A percentile compares a stretch with the other conserved stretches of the same genome.
Conservation (phyloP, 192 early-diverging fungal species). For the Umbelopsis isabellina region DNA sequence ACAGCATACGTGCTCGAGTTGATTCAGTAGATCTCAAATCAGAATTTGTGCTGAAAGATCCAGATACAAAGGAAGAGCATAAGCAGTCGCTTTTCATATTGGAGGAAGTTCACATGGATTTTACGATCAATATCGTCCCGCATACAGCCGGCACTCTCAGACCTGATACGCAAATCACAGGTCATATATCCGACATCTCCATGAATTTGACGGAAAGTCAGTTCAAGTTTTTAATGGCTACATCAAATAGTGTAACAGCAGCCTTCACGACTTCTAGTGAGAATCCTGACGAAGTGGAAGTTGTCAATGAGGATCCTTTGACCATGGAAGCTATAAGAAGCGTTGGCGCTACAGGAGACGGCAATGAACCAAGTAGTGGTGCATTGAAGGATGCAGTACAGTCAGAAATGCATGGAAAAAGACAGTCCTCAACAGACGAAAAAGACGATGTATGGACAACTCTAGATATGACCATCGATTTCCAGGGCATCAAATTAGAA, state of each 20-base stretch:
- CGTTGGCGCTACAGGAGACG: neutral
- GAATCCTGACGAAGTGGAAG: slow-evolving; percentile 27
- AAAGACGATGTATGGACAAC: slow-evolving; percentile 22
- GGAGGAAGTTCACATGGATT: slow-evolving; percentile 69
- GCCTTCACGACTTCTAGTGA: slow-evolving; percentile 30
- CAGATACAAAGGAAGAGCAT: neutral
- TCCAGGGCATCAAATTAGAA: slow-evolving; percentile 69
- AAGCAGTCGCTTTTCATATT: slow-evolving; percentile 60
- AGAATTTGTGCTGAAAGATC: neutral
- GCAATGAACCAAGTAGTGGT: neutral
- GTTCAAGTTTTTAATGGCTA: slow-evolving; percentile 65
- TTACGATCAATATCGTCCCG: slow-evolving; percentile 50
- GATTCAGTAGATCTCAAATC: slow-evolving; percentile 47
- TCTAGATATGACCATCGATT: slow-evolving; percentile 58
- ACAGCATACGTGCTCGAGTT: slow-evolving; percentile 61
- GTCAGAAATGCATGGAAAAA: neutral
- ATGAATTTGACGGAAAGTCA: slow-evolving; percentile 65
- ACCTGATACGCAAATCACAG: slow-evolving; percentile 52
- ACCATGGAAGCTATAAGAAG: slow-evolving; percentile 25
- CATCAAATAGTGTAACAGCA: neutral
- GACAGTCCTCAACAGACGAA: neutral
- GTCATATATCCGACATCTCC: slow-evolving; percentile 58
- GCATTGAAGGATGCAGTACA: slow-evolving; percentile 25
- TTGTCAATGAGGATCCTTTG: slow-evolving; percentile 3
- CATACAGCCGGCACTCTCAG: slow-evolving; percentile 44